A percentile compares a stretch with the other conserved stretches of the same genome.
phyloP scores from a whole-genome alignment of 345 rosid species.

The Trapa bicornis region DNA sequence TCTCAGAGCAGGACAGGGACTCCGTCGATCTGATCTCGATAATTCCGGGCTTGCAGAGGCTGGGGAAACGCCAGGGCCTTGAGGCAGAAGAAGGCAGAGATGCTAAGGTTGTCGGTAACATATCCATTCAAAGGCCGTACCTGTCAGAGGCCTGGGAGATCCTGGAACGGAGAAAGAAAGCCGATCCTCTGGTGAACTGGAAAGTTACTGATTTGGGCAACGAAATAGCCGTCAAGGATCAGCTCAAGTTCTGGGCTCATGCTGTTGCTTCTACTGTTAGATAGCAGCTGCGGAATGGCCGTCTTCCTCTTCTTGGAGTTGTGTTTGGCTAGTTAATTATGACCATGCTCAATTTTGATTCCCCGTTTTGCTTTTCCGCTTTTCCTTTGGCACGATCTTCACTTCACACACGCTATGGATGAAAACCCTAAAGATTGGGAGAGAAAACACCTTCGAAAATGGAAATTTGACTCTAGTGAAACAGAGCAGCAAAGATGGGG shows the following conservation, averaged over 20 bases:
- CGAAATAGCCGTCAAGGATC: conserved; percentile 41
- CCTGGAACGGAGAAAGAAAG: conserved; percentile 18
- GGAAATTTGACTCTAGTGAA: background rate
- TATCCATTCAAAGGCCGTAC: conserved; percentile 37
- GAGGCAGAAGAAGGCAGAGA: conserved; percentile 10
- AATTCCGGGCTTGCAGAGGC: conserved; percentile 50
- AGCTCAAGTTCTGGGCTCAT: conserved; percentile 58
- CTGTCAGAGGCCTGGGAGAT: conserved; percentile 54
- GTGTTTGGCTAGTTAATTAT: conserved; percentile 1
- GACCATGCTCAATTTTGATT: conserved; percentile 1
- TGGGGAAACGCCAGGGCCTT: conserved; percentile 16
- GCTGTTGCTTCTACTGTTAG: conserved; percentile 50
- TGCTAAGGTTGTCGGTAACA: background rate
- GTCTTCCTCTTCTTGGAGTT: background rate
- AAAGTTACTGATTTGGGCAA: conserved; percentile 25
- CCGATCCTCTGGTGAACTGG: conserved; percentile 27
- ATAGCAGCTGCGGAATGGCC: conserved; percentile 12
- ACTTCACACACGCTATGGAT: background rate
- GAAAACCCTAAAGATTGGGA: conserved; percentile 2
- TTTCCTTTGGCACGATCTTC: background rate
- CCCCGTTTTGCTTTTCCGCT: background rate
- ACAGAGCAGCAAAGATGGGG: background rate
- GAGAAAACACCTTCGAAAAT: background rate
- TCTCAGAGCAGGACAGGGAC: conserved; percentile 51
- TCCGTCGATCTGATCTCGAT: conserved; percentile 35